Evolutionary conservation across 2,329 filamentous ascomycete species (phyloP), one percentile per base, ranked within the genome.

Genomic region (Dothidotthia symphoricarpi): DNA sequence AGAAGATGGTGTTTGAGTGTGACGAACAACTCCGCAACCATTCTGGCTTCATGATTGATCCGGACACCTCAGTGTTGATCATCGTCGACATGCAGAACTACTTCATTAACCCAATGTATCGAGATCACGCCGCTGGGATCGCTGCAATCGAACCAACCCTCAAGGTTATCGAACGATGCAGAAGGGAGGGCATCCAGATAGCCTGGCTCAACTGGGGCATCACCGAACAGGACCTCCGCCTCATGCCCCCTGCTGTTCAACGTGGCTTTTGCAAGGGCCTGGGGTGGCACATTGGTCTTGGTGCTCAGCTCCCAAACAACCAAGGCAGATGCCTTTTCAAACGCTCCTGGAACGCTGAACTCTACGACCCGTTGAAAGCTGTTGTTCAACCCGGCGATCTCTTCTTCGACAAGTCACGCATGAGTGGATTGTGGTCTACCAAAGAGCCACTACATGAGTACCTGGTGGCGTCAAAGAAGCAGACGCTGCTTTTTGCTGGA

Each of bases 81-180:
- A 53, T 70, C 22, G 61, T 71, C 35, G 68, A 71, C 48, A 71
- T 70, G 67, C 68, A 71, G 39, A 71, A 70, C 49, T 70, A 69
- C 52, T 71, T 70, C 46, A 49, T 70, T 30, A 50, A 63, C 30
- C 57, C 59, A 3, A 42, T 55, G 6, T 60, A 61, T 36, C 55
- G 54, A 24, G 43, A 62, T 26, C 60, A 64, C 31, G 45, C 51
- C 3, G 53, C 56, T 35, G 56, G 59, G 3, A 36, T 60, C n/a
- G 53, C 53, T 10, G 52, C 67, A 12, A 48, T 70, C 11, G 47
- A 61, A 12, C 67, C 68, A 10, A 60, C 63, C 10, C 31, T 69
- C 41, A 63, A 57, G 17, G 65, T 67, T 19, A 68, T 71, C 34
- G 55, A 66, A 29, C 62, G 64, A 31, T 69, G 68, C 49, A 55